Percentiles rank a stretch among this genome's conserved stretches.
phyloP scores from a whole-genome alignment of 2,329 filamentous ascomycete genomes.

The Helicocarpus griseus region DNA sequence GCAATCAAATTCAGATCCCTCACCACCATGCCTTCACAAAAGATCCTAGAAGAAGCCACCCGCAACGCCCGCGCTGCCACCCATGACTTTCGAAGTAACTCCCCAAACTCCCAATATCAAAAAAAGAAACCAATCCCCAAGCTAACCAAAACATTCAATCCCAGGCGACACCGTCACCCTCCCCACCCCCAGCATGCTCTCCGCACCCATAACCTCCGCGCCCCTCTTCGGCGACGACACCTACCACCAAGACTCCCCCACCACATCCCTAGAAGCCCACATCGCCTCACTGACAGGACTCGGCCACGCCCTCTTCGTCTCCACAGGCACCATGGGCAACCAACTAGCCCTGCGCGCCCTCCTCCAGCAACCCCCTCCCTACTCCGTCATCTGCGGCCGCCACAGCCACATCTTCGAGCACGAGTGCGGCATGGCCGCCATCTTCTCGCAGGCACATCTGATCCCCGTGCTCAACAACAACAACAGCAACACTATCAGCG shows the following conservation, averaged over 20 bases:
- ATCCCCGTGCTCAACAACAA: not conserved
- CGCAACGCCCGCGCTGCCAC: not conserved
- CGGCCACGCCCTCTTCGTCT: constrained; percentile 66
- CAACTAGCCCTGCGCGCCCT: constrained; percentile 73
- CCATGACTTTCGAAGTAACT: not conserved
- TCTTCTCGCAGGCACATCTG: constrained; percentile 18
- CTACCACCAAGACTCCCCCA: constrained; percentile 69
- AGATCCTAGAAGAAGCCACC: not conserved
- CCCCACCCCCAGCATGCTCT: constrained; percentile 71
- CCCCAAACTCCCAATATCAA: not conserved
- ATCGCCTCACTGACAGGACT: constrained; percentile 66
- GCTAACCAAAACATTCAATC: not conserved
- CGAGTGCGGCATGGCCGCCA: constrained; percentile 59
- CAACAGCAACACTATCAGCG: constrained; percentile 45
- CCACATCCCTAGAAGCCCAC: constrained; percentile 63
- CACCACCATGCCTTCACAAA: not conserved
- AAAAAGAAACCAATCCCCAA: not conserved
- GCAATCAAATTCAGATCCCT: not conserved
- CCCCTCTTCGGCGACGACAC: constrained; percentile 65
- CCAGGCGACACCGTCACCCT: constrained; percentile 62
- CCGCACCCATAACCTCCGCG: constrained; percentile 62
- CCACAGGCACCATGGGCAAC: constrained; percentile 92
- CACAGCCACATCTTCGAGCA: constrained; percentile 64
- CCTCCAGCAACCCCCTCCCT: constrained; percentile 69
- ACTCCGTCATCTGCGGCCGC: constrained; percentile 69